Conservation (phyloP, 306 rosid genomes). For the Dalbergia cultrata region DNA sequence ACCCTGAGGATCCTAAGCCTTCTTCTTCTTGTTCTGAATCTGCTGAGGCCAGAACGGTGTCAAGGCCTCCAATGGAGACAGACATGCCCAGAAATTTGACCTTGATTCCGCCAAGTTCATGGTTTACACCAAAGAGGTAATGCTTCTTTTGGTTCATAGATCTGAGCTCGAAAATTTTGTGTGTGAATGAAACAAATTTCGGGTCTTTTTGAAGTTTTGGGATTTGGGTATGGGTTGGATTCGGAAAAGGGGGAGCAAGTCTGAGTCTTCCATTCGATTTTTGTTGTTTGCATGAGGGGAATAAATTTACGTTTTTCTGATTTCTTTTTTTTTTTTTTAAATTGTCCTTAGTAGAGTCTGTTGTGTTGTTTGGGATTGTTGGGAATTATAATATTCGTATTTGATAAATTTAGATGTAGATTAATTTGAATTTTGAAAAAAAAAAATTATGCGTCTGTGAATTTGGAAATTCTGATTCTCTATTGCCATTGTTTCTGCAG, state of each 20-base stretch:
- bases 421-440: constrained; percentile 17
- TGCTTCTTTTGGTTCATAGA: background rate
- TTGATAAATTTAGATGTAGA: constrained; percentile 27
- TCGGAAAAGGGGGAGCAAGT: background rate
- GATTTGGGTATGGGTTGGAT: constrained; percentile 13
- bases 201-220: constrained; percentile 32
- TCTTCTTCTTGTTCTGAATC: background rate
- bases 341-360: background rate
- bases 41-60: constrained; percentile 10
- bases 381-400: constrained; percentile 12
- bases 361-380: constrained; percentile 7
- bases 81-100: constrained; percentile 13
- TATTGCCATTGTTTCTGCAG: constrained; percentile 55
- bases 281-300: constrained; percentile 3
- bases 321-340: background rate
- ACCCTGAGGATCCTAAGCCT: background rate
- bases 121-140: constrained; percentile 89
- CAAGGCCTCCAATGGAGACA: constrained; percentile 22
- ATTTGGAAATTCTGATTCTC: constrained; percentile 21
- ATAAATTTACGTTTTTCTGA: background rate
- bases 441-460: constrained; percentile 4
- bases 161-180: constrained; percentile 34
- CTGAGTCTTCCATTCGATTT: constrained; percentile 13
- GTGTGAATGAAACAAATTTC: constrained; percentile 2
- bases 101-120: constrained; percentile 62